Base-by-base conservation (phyloP, 305 asterid genomes). In the Fraxinus xanthoxyloides region DNA sequence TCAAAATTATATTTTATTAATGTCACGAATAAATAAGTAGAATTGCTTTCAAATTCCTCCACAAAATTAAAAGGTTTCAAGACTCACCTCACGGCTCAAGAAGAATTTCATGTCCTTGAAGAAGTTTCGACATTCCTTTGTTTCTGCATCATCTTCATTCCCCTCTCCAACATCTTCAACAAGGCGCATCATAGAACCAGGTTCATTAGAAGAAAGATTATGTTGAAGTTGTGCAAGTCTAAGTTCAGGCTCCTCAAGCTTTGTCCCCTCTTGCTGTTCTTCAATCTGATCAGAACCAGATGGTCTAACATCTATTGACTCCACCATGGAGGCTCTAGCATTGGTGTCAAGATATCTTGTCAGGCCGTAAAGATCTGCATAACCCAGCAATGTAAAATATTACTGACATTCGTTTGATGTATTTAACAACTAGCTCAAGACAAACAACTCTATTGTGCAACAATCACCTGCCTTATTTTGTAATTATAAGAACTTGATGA, bases 291-390 rank as follows among this genome's bases (percentile, higher is more conserved):
- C 89, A 73, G 93, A 69, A 43, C 69, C 93, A 51, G 93, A 74
- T 32, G 87, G 77, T 40, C 82, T 65, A 81, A 82, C 72, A 70
- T 89, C 84, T 78, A 80, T 81, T 6, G 85, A 74, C 43, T 87
- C 88, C 86, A 80, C 24, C 65, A 86, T 77, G 69, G 91, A 87
- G 79, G 87, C 81, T 82, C 85, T 88, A 65, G 92, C 86, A 59
- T 76, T 88, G 77, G 95, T 93, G 82, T 92, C 97, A 75, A 96
- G 86, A 82, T 87, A 90, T 85, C 99, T 90, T 48, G 98, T 89
- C 88, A 96, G 83, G 76, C 98, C 98, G 89, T 96, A 96, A n/a
- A 96, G 92, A 87, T 93, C 99, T 96, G 98, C 89, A 88, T 15
- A 84, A 40, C 77, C 76, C 76, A 87, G 77, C 24, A 80, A 10